Evolutionary conservation across 2,329 filamentous ascomycete genomes (phyloP).

Genomic region (Penicillium aurantiogriseum): DNA sequence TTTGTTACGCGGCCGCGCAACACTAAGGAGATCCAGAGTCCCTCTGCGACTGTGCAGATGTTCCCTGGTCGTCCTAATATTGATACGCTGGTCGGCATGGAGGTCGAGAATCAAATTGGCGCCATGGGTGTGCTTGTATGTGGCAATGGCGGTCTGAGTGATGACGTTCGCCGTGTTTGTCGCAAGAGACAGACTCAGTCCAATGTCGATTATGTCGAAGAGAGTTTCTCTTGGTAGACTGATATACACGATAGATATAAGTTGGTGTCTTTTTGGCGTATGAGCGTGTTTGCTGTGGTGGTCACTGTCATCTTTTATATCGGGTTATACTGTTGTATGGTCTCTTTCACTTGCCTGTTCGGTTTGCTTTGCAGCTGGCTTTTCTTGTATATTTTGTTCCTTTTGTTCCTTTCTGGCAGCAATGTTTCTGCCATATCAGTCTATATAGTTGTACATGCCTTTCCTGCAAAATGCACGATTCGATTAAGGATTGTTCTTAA

Average conservation of each 20-base stretch:
- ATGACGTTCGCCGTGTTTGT: constrained; percentile 71
- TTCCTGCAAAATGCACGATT: constrained; percentile 10
- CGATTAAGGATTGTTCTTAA: background rate
- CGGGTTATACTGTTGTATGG: background rate
- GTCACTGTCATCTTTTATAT: background rate
- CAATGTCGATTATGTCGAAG: constrained; percentile 73
- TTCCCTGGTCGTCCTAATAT: constrained; percentile 86
- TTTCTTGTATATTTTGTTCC: constrained; percentile 5
- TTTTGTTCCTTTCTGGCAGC: background rate
- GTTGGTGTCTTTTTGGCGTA: background rate
- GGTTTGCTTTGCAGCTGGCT: constrained; percentile 4
- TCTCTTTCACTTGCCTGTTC: background rate
- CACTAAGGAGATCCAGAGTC: constrained; percentile 74
- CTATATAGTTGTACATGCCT: constrained; percentile 17
- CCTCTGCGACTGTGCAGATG: constrained; percentile 82
- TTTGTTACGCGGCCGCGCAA: constrained; percentile 87
- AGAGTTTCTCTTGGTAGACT: constrained; percentile 61
- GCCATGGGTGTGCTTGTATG: constrained; percentile 86
- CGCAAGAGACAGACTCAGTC: constrained; percentile 60
- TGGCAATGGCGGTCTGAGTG: constrained; percentile 70
- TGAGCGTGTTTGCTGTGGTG: background rate
- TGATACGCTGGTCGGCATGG: constrained; percentile 72
- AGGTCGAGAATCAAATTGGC: constrained; percentile 77
- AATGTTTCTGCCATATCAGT: background rate
- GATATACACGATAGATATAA: background rate